Percentiles rank a stretch among this genome's conserved stretches.
These are phyloP conservation scores for Rhinocladiella mackenziei DNA, from an alignment of 2,329 filamentous ascomycete species.

Conservation along the genomic window DNA sequence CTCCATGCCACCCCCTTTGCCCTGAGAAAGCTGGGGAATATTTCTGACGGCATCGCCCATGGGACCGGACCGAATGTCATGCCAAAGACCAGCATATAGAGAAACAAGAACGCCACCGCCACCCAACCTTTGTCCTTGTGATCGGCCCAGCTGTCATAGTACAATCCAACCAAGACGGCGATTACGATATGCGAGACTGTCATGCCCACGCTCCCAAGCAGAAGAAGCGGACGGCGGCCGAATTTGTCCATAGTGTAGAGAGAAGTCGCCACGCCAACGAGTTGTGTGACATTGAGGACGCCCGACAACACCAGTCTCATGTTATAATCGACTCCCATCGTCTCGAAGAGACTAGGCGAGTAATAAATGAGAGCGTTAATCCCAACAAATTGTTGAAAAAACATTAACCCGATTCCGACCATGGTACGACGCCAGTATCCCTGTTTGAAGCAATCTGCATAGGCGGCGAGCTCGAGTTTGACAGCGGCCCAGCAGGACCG, in stretches of 20 bases:
- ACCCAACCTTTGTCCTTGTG: conserved; percentile 53
- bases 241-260: conserved; percentile 49
- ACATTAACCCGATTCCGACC: conserved; percentile 52
- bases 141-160: conserved; percentile 47
- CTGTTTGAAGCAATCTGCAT: conserved; percentile 49
- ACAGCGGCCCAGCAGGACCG: conserved; percentile 34
- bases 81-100: conserved; percentile 62
- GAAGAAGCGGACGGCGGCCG: conserved; percentile 45
- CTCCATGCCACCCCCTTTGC: conserved; percentile 65
- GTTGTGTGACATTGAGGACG: conserved; percentile 50
- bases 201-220: conserved; percentile 47
- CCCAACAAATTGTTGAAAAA: conserved; percentile 54
- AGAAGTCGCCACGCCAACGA: conserved; percentile 46
- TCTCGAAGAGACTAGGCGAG: conserved; percentile 56
- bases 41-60: conserved; percentile 49
- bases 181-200: conserved; percentile 49
- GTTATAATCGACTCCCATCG: conserved; percentile 43
- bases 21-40: conserved; percentile 59
- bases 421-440: conserved; percentile 51
- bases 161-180: conserved; percentile 53
- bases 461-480: conserved; percentile 48
- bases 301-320: conserved; percentile 53
- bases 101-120: conserved; percentile 56
- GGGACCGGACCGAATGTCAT: conserved; percentile 48
- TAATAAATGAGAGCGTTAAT: conserved; percentile 55